phyloP scores from a whole-genome alignment of 2,329 filamentous ascomycete species.

The Cryphonectria parasitica region DNA sequence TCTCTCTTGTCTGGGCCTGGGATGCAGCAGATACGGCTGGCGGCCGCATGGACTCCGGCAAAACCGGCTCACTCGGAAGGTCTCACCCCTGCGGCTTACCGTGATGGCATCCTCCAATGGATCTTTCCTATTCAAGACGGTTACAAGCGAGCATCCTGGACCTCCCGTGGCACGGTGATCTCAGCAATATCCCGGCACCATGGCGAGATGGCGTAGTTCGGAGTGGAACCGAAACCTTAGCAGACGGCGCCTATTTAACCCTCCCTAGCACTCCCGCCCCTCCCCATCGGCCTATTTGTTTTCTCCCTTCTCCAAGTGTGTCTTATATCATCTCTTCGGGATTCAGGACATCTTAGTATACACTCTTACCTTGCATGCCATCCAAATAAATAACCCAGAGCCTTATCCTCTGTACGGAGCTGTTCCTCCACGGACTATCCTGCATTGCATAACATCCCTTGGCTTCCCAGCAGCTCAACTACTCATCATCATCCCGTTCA shows the following conservation, averaged over 20 bases:
- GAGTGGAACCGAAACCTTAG: conserved; percentile 3
- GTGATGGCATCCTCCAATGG: conserved; percentile 15
- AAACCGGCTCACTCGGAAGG: conserved; percentile 15
- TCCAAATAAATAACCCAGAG: neutral
- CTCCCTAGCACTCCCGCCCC: conserved; percentile 13
- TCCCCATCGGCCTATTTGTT: neutral
- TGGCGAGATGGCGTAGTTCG: neutral
- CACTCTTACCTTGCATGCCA: neutral
- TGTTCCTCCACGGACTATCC: neutral
- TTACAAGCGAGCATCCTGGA: conserved; percentile 21
- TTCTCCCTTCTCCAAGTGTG: neutral
- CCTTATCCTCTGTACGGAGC: neutral
- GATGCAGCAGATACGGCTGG: conserved; percentile 22
- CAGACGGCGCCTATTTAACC: conserved; percentile 24
- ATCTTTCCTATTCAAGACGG: conserved; percentile 15
- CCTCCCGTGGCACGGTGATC: conserved; percentile 14
- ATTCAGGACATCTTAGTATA: neutral
- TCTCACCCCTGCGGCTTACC: conserved; percentile 24
- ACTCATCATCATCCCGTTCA: neutral
- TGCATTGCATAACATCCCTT: neutral
- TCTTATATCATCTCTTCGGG: neutral
- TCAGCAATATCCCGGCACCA: neutral
- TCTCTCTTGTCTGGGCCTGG: conserved; percentile 4
- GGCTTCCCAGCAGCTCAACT: neutral
- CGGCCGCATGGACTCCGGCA: conserved; percentile 8